These are phyloP conservation scores for Oryza glaberrima DNA, from an alignment of 176 grass and related monocot genomes.

Conservation along the genomic window DNA sequence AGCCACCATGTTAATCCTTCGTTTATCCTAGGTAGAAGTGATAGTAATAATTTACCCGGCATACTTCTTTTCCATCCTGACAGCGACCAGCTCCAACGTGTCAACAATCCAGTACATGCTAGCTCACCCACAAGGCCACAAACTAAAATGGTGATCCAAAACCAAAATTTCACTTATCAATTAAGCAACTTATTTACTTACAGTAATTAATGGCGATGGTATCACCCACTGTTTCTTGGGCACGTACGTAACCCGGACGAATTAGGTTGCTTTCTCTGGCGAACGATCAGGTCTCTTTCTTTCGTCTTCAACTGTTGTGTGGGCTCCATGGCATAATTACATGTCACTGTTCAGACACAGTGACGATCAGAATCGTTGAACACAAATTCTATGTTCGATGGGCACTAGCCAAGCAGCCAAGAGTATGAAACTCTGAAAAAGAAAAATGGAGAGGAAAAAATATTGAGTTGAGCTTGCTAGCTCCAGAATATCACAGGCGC, in stretches of 20 bases:
- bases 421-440: not conserved
- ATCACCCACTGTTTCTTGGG: conserved; percentile 8
- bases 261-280: conserved; percentile 16
- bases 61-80: not conserved
- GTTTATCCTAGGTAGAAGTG: conserved; percentile 15
- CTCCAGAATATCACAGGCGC: conserved; percentile 41
- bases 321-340: conserved; percentile 33
- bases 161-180: not conserved
- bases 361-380: conserved; percentile 41
- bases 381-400: not conserved
- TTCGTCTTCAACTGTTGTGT: conserved; percentile 35
- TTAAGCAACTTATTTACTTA: not conserved
- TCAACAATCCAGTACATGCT: not conserved
- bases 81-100: conserved; percentile 24
- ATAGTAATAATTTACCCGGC: not conserved
- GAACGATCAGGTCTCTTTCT: conserved; percentile 31
- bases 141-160: not conserved
- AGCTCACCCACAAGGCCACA: too few species aligned
- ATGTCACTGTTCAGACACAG: conserved; percentile 22
- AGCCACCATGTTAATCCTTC: not conserved
- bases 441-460: not conserved
- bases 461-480: not conserved
- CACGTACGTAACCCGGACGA: not conserved
- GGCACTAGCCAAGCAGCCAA: not conserved
- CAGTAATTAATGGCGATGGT: conserved; percentile 16